phyloP scores from a whole-genome alignment of 1,284 basidiomycete species.

The Microbotryum saponariae region DNA sequence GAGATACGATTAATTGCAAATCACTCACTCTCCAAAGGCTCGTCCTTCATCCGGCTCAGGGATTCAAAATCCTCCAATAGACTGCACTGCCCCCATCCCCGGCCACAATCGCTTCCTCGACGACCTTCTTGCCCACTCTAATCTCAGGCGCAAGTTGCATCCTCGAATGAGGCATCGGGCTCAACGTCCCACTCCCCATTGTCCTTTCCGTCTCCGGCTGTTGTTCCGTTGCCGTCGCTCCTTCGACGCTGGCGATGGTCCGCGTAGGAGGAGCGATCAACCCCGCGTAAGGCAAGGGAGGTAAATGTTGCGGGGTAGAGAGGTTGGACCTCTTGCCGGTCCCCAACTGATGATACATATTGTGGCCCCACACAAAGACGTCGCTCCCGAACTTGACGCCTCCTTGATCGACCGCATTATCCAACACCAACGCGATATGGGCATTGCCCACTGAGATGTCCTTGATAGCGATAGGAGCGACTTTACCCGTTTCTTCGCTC shows the following conservation, averaged over 20 bases:
- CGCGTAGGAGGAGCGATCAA: constrained; percentile 35
- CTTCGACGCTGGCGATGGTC: constrained; percentile 8
- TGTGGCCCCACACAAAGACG: constrained; percentile 49
- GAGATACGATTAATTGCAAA: too few species aligned
- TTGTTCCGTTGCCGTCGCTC: constrained; percentile 9
- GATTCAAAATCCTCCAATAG: constrained; percentile 30
- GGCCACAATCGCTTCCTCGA: constrained; percentile 23
- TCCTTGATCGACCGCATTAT: constrained; percentile 51
- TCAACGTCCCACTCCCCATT: constrained; percentile 39
- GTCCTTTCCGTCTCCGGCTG: constrained; percentile 44
- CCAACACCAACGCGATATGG: constrained; percentile 66
- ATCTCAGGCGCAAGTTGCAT: constrained; percentile 38
- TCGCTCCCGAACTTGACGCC: constrained; percentile 46
- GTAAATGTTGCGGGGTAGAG: constrained; percentile 56
- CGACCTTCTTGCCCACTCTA: constrained; percentile 7
- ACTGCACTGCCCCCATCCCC: constrained; percentile 29
- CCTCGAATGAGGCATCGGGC: constrained; percentile 44
- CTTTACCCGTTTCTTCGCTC: constrained; percentile 54
- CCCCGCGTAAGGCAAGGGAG: constrained; percentile 47
- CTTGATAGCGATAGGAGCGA: constrained; percentile 63
- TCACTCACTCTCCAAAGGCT: too few species aligned
- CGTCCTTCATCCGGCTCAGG: constrained; percentile 1
- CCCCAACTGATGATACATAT: constrained; percentile 51
- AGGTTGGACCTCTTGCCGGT: constrained; percentile 71
- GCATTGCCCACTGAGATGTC: constrained; percentile 57